phyloP scores from a whole-genome alignment of 129 eudicot species.

The Flaveria bidentis region DNA sequence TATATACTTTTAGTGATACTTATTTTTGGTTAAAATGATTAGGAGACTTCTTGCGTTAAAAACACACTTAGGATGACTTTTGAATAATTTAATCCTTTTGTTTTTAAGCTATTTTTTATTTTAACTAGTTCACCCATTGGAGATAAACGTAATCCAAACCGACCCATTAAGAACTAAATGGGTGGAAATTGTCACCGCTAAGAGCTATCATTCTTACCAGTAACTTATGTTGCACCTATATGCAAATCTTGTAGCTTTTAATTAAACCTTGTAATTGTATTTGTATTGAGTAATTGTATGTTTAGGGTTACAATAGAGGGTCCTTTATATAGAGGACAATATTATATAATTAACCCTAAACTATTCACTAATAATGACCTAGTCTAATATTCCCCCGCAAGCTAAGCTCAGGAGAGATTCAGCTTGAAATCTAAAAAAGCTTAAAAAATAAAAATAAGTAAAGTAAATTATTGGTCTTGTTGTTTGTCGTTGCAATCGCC shows the following conservation, averaged over 20 bases:
- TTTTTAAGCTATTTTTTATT: neutral
- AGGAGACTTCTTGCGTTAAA: neutral
- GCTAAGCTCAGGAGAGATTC: too few species aligned
- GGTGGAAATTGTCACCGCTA: neutral
- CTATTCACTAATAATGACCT: too few species aligned
- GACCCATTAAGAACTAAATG: neutral
- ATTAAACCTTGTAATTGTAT: too few species aligned
- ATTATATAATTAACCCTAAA: too few species aligned
- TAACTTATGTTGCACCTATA: constrained; percentile 2
- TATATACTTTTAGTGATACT: neutral
- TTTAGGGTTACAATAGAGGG: too few species aligned
- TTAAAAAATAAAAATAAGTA: too few species aligned
- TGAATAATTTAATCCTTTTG: neutral
- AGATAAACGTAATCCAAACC: neutral
- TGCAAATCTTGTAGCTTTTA: constrained; percentile 12
- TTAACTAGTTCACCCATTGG: neutral
- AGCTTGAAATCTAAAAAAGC: too few species aligned
- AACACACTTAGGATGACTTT: neutral
- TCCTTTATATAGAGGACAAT: too few species aligned
- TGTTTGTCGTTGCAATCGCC: too few species aligned
- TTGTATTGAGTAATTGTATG: too few species aligned
- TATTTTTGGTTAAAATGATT: neutral
- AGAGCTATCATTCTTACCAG: neutral
- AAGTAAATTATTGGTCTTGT: too few species aligned
- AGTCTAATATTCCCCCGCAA: too few species aligned